These are phyloP conservation scores for Ceratobasidium theobromae DNA, from an alignment of 1,284 basidiomycete species.

Conservation along the genomic window DNA sequence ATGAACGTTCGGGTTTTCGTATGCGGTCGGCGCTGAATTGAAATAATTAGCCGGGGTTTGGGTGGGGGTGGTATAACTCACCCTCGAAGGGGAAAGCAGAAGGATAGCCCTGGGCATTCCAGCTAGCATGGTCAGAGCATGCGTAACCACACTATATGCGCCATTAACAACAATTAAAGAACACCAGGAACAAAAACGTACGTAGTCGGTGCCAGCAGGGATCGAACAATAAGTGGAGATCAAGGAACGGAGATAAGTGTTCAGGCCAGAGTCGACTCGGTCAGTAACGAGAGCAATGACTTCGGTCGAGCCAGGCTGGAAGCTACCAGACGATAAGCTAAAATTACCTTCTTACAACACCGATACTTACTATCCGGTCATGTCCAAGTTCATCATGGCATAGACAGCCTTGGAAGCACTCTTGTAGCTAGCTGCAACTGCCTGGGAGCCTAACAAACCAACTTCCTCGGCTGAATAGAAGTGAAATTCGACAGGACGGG, in stretches of 20 bases:
- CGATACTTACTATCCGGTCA: conserved; percentile 40
- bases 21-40: conserved; percentile 37
- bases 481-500: conserved; percentile 57
- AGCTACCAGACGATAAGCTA: background rate
- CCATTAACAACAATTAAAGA: background rate
- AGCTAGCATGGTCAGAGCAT: conserved; percentile 53
- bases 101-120: conserved; percentile 49
- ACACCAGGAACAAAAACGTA: background rate
- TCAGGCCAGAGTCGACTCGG: conserved; percentile 47
- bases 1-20: conserved; percentile 51
- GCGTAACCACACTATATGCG: conserved; percentile 52
- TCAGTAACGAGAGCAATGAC: conserved; percentile 51
- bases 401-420: conserved; percentile 46
- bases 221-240: conserved; percentile 15
- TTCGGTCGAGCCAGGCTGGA: conserved; percentile 47
- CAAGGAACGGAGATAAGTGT: conserved; percentile 46
- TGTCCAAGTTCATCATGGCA: conserved; percentile 52
- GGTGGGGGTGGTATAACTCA: background rate
- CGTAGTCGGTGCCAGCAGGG: conserved; percentile 7
- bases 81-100: conserved; percentile 46
- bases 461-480: conserved; percentile 49
- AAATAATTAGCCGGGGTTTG: conserved; percentile 31
- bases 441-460: conserved; percentile 57
- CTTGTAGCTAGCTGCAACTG: conserved; percentile 54
- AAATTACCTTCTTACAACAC: background rate